A percentile compares a stretch with the other conserved stretches of the same genome.
Evolutionary conservation across 83 land plant genomes (phyloP).

Genomic region (Thuja plicata): DNA sequence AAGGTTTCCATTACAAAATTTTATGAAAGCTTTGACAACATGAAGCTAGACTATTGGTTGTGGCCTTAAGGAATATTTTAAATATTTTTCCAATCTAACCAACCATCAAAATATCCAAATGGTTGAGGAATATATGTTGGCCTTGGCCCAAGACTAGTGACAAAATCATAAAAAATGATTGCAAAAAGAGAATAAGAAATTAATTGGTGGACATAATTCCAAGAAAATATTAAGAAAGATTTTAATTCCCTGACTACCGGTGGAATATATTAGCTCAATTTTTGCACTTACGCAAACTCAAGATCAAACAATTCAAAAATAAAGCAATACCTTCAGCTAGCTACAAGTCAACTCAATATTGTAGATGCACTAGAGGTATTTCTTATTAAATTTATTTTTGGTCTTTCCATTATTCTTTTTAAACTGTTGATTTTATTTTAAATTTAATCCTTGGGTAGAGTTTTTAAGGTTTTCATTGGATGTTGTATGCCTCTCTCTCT

Average conservation of each 20-base stretch:
- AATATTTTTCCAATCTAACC: background rate
- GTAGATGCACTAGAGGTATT: background rate
- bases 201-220: background rate
- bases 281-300: background rate
- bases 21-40: background rate
- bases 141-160: background rate
- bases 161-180: background rate
- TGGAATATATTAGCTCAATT: background rate
- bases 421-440: background rate
- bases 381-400: background rate
- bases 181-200: background rate
- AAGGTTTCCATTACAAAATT: background rate
- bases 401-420: background rate
- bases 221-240: background rate
- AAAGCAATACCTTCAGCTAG: background rate
- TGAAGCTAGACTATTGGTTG: background rate
- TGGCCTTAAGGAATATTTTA: background rate
- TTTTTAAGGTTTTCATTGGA: background rate
- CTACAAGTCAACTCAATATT: background rate
- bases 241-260: background rate
- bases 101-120: background rate
- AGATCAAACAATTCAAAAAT: background rate
- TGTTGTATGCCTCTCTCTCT: no score
- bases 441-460: background rate
- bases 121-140: background rate